Percentiles rank a stretch among this genome's conserved stretches.
phyloP scores from a whole-genome alignment of 805 yeast species.

The Isabelozyma pseudorhagii region DNA sequence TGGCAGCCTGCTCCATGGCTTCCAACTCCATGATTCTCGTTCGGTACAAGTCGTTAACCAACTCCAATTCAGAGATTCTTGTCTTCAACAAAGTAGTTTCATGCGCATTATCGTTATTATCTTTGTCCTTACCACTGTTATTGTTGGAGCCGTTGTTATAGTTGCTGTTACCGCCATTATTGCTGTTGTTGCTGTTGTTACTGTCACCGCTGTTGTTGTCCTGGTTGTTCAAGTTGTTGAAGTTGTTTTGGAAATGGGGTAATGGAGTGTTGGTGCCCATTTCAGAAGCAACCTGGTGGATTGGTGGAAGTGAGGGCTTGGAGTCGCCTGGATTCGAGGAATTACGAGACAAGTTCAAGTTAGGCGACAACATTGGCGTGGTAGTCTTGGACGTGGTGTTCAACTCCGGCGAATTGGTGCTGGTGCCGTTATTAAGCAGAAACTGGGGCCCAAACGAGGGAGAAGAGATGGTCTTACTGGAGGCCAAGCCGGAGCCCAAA shows the following conservation, averaged over 20 bases:
- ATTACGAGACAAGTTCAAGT: constrained; percentile 24
- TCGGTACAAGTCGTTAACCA: constrained; percentile 84
- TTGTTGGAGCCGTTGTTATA: constrained; percentile 8
- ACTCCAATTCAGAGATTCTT: constrained; percentile 80
- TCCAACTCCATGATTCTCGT: constrained; percentile 83
- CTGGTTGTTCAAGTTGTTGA: constrained; percentile 2
- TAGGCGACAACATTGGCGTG: constrained; percentile 14
- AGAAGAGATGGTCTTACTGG: constrained; percentile 23
- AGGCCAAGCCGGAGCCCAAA: constrained; percentile 14
- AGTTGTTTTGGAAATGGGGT: constrained; percentile 23
- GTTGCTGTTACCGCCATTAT: constrained; percentile 6
- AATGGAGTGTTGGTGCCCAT: constrained; percentile 15
- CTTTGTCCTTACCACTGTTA: constrained; percentile 7
- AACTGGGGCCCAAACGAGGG: constrained; percentile 49
- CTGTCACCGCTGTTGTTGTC: background rate
- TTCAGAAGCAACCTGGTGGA: constrained; percentile 17
- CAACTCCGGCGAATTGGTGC: background rate
- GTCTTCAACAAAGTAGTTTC: constrained; percentile 54
- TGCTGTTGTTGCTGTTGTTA: constrained; percentile 5
- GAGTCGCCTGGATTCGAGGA: constrained; percentile 9
- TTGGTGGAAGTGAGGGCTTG: constrained; percentile 20
- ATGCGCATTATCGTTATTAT: constrained; percentile 11
- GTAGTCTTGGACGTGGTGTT: constrained; percentile 6
- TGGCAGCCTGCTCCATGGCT: constrained; percentile 56
- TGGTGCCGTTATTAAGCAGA: constrained; percentile 16